Percentiles rank a stretch among this genome's conserved stretches.
Conservation (phyloP, 2,329 filamentous ascomycete species). For the Trichophyton rubrum region DNA sequence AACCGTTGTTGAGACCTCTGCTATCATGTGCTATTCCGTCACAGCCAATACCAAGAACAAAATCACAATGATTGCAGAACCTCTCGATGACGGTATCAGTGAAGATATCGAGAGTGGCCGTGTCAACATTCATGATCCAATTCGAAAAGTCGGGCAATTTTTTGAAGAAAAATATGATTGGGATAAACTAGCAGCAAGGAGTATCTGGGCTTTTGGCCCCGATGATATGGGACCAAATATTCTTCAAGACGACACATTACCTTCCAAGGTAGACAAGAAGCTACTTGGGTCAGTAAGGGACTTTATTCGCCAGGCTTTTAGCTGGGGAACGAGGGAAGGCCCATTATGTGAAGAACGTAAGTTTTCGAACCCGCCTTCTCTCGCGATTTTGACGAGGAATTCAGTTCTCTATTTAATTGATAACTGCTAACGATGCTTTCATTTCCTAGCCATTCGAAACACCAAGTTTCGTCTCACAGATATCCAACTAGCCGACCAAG, state of each 20-base stretch:
- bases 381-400: background rate
- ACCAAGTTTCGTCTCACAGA: constrained; percentile 96
- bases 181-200: constrained; percentile 85
- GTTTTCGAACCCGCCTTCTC: constrained; percentile 32
- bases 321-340: constrained; percentile 90
- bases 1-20: constrained; percentile 92
- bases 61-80: constrained; percentile 95
- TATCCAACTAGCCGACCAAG: constrained; percentile 70
- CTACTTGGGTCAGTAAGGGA: constrained; percentile 76
- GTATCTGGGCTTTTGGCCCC: constrained; percentile 97
- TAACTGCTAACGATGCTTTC: constrained; percentile 4
- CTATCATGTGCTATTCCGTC: constrained; percentile 93
- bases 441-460: constrained; percentile 69
- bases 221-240: constrained; percentile 93
- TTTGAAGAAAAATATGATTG: constrained; percentile 96
- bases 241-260: constrained; percentile 88
- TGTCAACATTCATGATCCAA: constrained; percentile 84
- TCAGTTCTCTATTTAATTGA: constrained; percentile 9
- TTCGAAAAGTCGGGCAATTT: constrained; percentile 86
- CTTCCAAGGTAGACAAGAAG: constrained; percentile 89
- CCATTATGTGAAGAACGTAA: constrained; percentile 94
- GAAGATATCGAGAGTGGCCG: constrained; percentile 84
- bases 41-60: constrained; percentile 99
- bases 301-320: constrained; percentile 89
- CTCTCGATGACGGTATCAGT: constrained; percentile 85